Evolutionary conservation across 345 rosid species (phyloP).

Genomic region (Populus euphratica): DNA sequence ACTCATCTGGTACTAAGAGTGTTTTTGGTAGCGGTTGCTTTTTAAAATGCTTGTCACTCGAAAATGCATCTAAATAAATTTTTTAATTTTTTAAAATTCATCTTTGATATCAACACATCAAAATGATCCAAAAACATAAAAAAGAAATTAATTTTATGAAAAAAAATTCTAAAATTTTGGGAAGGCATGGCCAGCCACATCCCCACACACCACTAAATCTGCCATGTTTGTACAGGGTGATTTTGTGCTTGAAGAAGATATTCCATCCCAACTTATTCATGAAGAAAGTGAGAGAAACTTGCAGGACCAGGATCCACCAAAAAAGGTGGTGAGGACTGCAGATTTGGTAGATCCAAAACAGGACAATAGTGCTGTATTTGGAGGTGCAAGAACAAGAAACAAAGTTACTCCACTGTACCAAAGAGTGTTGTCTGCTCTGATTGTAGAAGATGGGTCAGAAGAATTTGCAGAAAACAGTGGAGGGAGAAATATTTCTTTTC

Average conservation of each 20-base stretch:
- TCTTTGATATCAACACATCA: too few species aligned
- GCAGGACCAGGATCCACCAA: conserved; percentile 16
- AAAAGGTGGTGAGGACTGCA: conserved; percentile 6
- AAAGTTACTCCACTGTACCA: conserved; percentile 45
- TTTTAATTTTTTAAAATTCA: too few species aligned
- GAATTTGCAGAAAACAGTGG: conserved; percentile 34
- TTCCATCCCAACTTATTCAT: conserved; percentile 18
- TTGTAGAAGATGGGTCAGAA: conserved; percentile 45
- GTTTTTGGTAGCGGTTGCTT: too few species aligned
- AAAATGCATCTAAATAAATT: too few species aligned
- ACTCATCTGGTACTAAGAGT: not conserved
- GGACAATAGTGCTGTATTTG: conserved; percentile 15
- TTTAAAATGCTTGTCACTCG: too few species aligned
- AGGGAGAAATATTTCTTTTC: conserved; percentile 28
- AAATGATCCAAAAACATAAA: too few species aligned
- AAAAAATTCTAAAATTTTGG: too few species aligned
- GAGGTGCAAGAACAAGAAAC: conserved; percentile 22
- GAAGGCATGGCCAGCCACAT: too few species aligned
- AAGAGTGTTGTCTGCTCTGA: conserved; percentile 54
- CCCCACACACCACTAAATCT: not conserved
- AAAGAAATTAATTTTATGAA: too few species aligned
- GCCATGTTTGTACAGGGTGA: conserved; percentile 25
- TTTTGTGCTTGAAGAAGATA: conserved; percentile 24
- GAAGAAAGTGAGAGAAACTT: conserved; percentile 26
- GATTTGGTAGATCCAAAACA: conserved; percentile 20